Evolutionary conservation across 1,139 yeast species (phyloP), one percentile per base, ranked within the genome.

Genomic region (Meyerozyma smithsonii): DNA sequence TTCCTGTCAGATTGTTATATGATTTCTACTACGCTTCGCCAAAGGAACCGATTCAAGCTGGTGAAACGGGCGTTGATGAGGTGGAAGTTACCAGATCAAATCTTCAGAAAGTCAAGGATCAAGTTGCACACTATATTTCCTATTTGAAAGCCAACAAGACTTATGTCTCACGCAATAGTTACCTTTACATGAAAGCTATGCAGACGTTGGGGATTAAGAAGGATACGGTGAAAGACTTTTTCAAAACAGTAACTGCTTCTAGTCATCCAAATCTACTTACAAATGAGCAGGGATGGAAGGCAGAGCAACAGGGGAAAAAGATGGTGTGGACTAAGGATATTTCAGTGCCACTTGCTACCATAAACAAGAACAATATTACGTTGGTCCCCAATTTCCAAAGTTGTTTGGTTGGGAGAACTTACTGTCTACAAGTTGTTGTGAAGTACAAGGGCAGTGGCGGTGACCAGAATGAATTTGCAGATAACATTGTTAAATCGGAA

Each of bases 301-400:
- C 52, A 1, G 46, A 47, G 5, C 64, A 61, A 45, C 39, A 32
- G 6, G 36, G 35, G 4, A 34, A 18, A 14, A 46, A 17, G 40
- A 47, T 8, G 41, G 48, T 10, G 38, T 71, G 71, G 70, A 43
- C 48, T 3, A 64, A 62, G 45, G 45, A 54, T 11, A 38, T 70
- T 4, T 42, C 47, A 1, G 41, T 69, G 2, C 74, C 74, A 3
- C 49, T 71, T 39, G 50, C 46, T 12, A 49, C 61, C 1, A 40
- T 59, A 17, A 69, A 70, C 46, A 69, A 68, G 48, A 61, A 64
- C 42, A 69, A 66, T 43, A 58, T 68, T 35, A 68, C 65, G 16
- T 56, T 71, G 39, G 52, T 67, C 11, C 76, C 77, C 5, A 61
- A 65, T 35, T 71, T 69, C 50, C 76, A 71, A 43, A 65, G 61